Base-by-base conservation (phyloP, 129 eudicot genomes). In the Flaveria linearis region DNA sequence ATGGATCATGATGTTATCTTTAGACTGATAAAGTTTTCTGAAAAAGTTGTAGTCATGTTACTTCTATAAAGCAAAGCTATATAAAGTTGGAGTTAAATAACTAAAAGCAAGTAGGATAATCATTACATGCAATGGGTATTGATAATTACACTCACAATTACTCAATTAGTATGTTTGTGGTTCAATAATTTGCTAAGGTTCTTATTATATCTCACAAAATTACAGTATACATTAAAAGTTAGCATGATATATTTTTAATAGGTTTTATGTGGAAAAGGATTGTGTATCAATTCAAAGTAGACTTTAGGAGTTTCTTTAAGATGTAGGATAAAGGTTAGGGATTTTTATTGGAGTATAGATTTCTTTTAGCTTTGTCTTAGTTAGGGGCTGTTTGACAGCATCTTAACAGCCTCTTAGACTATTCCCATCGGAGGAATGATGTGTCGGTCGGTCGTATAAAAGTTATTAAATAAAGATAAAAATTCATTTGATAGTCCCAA, bases 1-100 rank as follows among this genome's bases (percentile, higher is more conserved):
- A 16, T 36, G 22, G 66, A 78, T 63, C 33, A 62, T 53, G 7
- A 41, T 79, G 51, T 62, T 39, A 61, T 49, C 73, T 71, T 62
- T 23, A 51, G 42, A 36, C 36, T 63, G 67, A 26, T 62, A 52
- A 70, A 78, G 71, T 58, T 68, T 42, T 22, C 46, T 56, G 22
- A 56, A 69, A 76, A 66, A 63, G 69, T 53, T 51, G 42, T 76
- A 7, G 68, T 51, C 73, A 65, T 33, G 52, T 76, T 39, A 66
- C 73, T 30, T 17, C 28, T 5, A 18, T 50, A 76, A 65, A 50
- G 65, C 25, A 69, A 69, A 57, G 56, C 66, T 76, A 13, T 50
- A 66, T 52, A 68, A 67, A 68, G 61, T 20, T 51, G 81, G 15
- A 67, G 56, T 7, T 47, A 64, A 7, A 53, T 53, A 4, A 14